Evolutionary conservation across 2,329 filamentous ascomycete genomes (phyloP).

Genomic region (Blastomyces parvus): DNA sequence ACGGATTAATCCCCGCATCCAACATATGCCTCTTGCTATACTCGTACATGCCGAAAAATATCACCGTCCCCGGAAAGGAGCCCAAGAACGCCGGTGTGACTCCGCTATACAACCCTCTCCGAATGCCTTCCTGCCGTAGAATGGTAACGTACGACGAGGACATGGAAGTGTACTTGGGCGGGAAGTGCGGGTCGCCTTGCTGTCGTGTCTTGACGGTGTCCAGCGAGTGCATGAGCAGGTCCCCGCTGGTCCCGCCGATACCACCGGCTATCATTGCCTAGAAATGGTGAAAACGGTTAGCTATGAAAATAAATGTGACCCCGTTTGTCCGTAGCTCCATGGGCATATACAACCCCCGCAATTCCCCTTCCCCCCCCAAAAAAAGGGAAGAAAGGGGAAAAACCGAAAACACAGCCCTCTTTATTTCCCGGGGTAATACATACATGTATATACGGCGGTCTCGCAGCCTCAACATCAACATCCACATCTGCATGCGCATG

Average conservation of each 20-base stretch:
- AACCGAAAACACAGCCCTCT: not conserved
- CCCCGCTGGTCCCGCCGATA: constrained; percentile 81
- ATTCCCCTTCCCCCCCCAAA: no score
- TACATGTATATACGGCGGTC: constrained; percentile 18
- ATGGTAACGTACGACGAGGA: constrained; percentile 88
- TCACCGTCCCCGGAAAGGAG: constrained; percentile 84
- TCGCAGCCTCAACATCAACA: constrained; percentile 18
- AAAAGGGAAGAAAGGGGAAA: not conserved
- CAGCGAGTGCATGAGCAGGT: constrained; percentile 97
- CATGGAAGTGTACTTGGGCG: constrained; percentile 84
- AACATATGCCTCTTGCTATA: constrained; percentile 85
- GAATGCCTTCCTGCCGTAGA: constrained; percentile 79
- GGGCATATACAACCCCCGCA: no score
- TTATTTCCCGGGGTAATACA: not conserved
- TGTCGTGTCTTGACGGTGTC: constrained; percentile 98
- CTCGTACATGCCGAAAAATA: constrained; percentile 96
- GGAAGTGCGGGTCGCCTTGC: constrained; percentile 88
- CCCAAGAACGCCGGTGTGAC: constrained; percentile 83
- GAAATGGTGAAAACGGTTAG: constrained; percentile 8
- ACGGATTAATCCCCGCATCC: constrained; percentile 70
- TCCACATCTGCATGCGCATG: constrained; percentile 7
- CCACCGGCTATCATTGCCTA: constrained; percentile 94
- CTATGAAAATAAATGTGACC: not conserved
- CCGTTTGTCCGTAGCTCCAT: no score
- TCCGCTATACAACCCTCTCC: constrained; percentile 83